Conservation (phyloP, 306 rosid genomes). For the Macrotyloma uniflorum region DNA sequence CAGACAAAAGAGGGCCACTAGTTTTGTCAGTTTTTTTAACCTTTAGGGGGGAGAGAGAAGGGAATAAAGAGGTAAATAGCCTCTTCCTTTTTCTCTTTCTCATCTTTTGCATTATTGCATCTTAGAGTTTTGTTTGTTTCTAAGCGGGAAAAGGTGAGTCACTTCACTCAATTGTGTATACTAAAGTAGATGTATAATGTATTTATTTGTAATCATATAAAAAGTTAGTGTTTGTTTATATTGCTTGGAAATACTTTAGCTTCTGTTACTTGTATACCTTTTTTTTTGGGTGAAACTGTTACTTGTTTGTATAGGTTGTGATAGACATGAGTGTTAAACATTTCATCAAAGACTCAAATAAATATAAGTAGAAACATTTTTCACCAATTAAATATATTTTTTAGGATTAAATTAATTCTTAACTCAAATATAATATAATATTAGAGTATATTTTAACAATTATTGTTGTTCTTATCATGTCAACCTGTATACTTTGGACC, state of each 20-base stretch:
- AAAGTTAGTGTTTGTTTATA: not conserved
- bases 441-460: too few relatives aligned
- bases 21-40: slow-evolving; percentile 1
- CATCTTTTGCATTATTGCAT: slow-evolving; percentile 13
- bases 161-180: not conserved
- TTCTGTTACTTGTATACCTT: not conserved
- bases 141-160: not conserved
- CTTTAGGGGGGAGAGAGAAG: not conserved
- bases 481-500: too few relatives aligned
- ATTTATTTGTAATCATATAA: not conserved
- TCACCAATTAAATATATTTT: too few relatives aligned
- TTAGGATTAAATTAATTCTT: too few relatives aligned
- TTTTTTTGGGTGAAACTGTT: not conserved
- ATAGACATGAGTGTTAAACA: not conserved
- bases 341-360: too few relatives aligned
- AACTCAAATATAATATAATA: too few relatives aligned
- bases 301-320: not conserved
- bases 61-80: not conserved
- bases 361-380: too few relatives aligned
- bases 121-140: not conserved
- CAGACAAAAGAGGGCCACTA: slow-evolving; percentile 1
- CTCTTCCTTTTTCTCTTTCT: not conserved
- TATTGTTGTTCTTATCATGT: too few relatives aligned
- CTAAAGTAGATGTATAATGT: not conserved
- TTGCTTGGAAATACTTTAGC: not conserved